phyloP scores from a whole-genome alignment of 345 rosid species.

The Acer yangbiense region DNA sequence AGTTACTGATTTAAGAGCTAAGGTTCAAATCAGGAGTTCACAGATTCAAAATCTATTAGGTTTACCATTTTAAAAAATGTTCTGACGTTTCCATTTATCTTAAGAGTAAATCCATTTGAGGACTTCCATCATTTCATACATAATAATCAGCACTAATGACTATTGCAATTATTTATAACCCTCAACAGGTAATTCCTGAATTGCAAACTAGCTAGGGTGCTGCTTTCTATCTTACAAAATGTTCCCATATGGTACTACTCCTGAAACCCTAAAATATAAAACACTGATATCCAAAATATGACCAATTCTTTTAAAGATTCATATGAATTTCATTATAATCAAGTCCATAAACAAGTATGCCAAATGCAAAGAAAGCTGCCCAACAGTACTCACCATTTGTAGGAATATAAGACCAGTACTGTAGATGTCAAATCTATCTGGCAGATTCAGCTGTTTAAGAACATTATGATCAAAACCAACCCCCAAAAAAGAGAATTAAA shows the following conservation, averaged over 20 bases:
- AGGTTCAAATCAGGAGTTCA: not conserved
- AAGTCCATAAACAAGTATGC: not conserved
- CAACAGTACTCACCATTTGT: slow-evolving; percentile 72
- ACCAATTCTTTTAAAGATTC: not conserved
- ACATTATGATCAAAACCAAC: slow-evolving; percentile 22
- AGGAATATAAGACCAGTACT: slow-evolving; percentile 89
- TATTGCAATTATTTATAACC: not conserved
- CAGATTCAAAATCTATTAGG: not conserved
- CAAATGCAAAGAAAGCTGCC: not conserved
- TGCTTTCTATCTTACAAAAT: not conserved
- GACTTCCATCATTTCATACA: not conserved
- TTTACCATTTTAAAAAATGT: not conserved
- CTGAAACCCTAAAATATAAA: not conserved
- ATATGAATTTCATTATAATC: not conserved
- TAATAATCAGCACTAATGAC: not conserved
- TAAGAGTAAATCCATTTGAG: not conserved
- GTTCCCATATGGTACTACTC: not conserved
- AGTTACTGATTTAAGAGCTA: not conserved
- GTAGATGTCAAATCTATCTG: slow-evolving; percentile 95
- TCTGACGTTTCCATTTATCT: not conserved
- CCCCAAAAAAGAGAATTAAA: not conserved
- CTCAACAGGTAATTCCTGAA: not conserved
- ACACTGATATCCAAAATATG: not conserved
- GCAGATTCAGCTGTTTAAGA: slow-evolving; percentile 78
- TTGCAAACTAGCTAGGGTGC: not conserved